Percentiles rank a stretch among this genome's conserved stretches.
phyloP scores from a whole-genome alignment of 1,284 basidiomycete species.

The Sphagnurus paluster region DNA sequence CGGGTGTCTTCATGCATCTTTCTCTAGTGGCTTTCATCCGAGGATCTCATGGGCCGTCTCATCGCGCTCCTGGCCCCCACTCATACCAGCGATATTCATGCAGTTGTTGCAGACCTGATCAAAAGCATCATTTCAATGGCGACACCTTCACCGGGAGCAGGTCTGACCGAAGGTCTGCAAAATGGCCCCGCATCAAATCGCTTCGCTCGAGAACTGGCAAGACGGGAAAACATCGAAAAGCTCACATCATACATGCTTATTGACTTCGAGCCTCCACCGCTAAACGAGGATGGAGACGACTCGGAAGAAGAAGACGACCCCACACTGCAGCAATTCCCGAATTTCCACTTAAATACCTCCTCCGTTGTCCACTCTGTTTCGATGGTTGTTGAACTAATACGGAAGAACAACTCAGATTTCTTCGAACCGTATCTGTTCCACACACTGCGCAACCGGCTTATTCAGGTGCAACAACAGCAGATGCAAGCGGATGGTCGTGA shows the following conservation, averaged over 20 bases:
- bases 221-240: conserved; percentile 69
- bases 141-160: conserved; percentile 81
- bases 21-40: conserved; percentile 81
- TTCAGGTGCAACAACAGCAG: conserved; percentile 84
- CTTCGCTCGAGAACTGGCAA: conserved; percentile 90
- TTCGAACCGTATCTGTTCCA: conserved; percentile 99
- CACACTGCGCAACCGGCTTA: conserved; percentile 87
- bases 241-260: conserved; percentile 83
- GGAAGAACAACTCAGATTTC: conserved; percentile 99
- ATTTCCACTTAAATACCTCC: conserved; percentile 78
- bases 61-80: conserved; percentile 84
- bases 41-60: conserved; percentile 82
- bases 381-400: conserved; percentile 93
- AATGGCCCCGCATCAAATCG: conserved; percentile 80
- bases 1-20: conserved; percentile 23
- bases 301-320: conserved; percentile 21
- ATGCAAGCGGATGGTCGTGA: conserved; percentile 65
- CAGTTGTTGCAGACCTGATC: conserved; percentile 88
- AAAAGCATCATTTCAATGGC: conserved; percentile 96
- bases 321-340: conserved; percentile 46
- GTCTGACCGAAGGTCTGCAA: conserved; percentile 62
- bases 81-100: conserved; percentile 79
- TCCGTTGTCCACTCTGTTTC: conserved; percentile 88
- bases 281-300: conserved; percentile 15
- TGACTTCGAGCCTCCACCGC: conserved; percentile 48